Conservation (phyloP, 73 alveolate genomes). For the Paramecium tetraurelia region DNA sequence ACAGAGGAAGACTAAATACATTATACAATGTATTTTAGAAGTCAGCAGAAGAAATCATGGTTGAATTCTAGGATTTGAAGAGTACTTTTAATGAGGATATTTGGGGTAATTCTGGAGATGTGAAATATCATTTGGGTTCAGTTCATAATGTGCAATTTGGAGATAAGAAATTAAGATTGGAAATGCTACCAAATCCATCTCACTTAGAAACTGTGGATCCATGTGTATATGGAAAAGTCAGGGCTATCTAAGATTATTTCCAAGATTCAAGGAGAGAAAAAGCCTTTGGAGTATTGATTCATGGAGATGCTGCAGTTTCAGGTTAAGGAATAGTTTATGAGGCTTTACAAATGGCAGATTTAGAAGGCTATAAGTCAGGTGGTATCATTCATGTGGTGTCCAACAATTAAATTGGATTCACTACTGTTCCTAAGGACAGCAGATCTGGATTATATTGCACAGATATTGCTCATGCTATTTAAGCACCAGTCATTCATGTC, state of each 20-base stretch:
- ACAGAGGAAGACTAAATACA: conserved; percentile 95
- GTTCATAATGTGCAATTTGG: conserved; percentile 42
- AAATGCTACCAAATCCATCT: conserved; percentile 77
- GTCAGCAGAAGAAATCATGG: conserved; percentile 76
- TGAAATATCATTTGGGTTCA: conserved; percentile 83
- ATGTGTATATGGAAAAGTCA: conserved; percentile 75
- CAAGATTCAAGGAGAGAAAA: conserved; percentile 62
- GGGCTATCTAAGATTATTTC: conserved; percentile 73
- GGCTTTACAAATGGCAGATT: conserved; percentile 64
- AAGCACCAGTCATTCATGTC: conserved; percentile 68
- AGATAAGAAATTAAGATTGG: conserved; percentile 39
- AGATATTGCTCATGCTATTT: conserved; percentile 61
- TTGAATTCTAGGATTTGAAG: conserved; percentile 52
- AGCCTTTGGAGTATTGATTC: conserved; percentile 69
- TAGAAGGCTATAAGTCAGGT: conserved; percentile 61
- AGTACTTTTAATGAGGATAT: conserved; percentile 52
- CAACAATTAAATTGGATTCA: conserved; percentile 89
- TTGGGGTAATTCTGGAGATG: conserved; percentile 84
- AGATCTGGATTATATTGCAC: conserved; percentile 70
- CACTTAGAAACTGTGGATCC: conserved; percentile 82
- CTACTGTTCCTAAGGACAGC: conserved; percentile 73
- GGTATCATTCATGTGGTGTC: conserved; percentile 85
- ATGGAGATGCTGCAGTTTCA: conserved; percentile 87
- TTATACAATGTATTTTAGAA: conserved; percentile 82
- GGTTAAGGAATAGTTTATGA: conserved; percentile 85